Percentiles rank a stretch among this genome's conserved stretches.
Conservation (phyloP, 1,284 basidiomycete genomes). For the Cryptococcus hybrid region DNA sequence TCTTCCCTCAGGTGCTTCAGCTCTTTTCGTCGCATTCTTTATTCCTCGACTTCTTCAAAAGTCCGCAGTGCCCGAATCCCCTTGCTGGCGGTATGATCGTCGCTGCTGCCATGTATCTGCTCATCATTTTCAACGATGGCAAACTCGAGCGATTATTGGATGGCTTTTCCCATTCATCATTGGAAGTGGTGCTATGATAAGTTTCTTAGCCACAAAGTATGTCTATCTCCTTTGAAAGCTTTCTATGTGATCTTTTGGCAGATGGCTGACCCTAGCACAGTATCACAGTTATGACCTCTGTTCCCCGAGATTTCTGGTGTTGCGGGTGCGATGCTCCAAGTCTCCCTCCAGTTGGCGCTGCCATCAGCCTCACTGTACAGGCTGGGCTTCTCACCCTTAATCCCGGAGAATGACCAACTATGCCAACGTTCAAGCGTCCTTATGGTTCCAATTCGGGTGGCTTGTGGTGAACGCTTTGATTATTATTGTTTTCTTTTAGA, state of each 20-base stretch:
- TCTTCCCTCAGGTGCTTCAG: slow-evolving; percentile 26
- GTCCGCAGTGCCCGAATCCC: slow-evolving; percentile 4
- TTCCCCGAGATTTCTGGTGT: slow-evolving; percentile 42
- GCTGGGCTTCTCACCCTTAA: slow-evolving; percentile 44
- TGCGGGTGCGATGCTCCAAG: slow-evolving; percentile 44
- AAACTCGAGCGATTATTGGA: slow-evolving; percentile 19
- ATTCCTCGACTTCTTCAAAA: slow-evolving; percentile 15
- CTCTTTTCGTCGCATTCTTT: slow-evolving; percentile 19
- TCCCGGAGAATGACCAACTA: slow-evolving; percentile 29
- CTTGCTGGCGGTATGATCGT: slow-evolving; percentile 1
- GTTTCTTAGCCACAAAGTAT: slow-evolving; percentile 23
- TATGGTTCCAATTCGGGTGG: slow-evolving; percentile 47
- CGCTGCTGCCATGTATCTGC: slow-evolving; percentile 3
- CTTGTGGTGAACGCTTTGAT: slow-evolving; percentile 27
- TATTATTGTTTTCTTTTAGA: slow-evolving; percentile 35
- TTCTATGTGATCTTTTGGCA: neutral
- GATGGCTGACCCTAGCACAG: slow-evolving; percentile 7
- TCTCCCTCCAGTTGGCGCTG: slow-evolving; percentile 40
- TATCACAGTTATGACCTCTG: slow-evolving; percentile 40
- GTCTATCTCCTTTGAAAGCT: neutral
- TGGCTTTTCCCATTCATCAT: slow-evolving; percentile 16
- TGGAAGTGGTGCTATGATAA: slow-evolving; percentile 19
- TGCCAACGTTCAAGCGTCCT: slow-evolving; percentile 36
- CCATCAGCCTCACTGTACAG: slow-evolving; percentile 42
- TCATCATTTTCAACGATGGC: slow-evolving; percentile 10